Evolutionary conservation across 163 green algal species (phyloP).

Genomic region (Trebouxiophyceae sp.): DNA sequence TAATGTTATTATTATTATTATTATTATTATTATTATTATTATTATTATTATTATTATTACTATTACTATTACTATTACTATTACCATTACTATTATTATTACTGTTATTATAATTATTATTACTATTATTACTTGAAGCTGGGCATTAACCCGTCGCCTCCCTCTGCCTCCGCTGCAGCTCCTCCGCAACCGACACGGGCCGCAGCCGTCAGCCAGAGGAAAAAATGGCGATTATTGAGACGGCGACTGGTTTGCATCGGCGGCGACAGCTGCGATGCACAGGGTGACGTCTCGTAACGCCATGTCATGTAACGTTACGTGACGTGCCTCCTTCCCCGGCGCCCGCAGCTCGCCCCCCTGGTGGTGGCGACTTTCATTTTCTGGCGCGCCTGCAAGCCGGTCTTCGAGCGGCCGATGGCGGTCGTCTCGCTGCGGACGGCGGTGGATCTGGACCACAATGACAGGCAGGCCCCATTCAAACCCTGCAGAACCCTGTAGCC

Average conservation of each 20-base stretch:
- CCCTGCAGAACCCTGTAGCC: neutral
- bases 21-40: too few species aligned
- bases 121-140: too few species aligned
- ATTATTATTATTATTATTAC: too few species aligned
- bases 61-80: too few species aligned
- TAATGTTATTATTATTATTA: too few species aligned
- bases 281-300: too few species aligned
- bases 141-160: neutral
- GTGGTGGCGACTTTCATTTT: slow-evolving; percentile 1
- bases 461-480: slow-evolving; percentile 4
- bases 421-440: slow-evolving; percentile 20
- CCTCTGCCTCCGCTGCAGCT: neutral
- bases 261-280: too few species aligned
- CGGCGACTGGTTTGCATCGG: too few species aligned
- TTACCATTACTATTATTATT: too few species aligned
- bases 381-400: neutral
- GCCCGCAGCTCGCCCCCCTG: neutral
- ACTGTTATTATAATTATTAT: too few species aligned
- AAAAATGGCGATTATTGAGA: too few species aligned
- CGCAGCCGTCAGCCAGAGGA: neutral
- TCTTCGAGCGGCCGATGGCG: slow-evolving; percentile 17
- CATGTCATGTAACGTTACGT: neutral
- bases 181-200: neutral
- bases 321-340: neutral
- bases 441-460: slow-evolving; percentile 19